Evolutionary conservation across 2,329 filamentous ascomycete genomes (phyloP), one percentile per base, ranked within the genome.

Genomic region (Drechslerella coelobrocha): DNA sequence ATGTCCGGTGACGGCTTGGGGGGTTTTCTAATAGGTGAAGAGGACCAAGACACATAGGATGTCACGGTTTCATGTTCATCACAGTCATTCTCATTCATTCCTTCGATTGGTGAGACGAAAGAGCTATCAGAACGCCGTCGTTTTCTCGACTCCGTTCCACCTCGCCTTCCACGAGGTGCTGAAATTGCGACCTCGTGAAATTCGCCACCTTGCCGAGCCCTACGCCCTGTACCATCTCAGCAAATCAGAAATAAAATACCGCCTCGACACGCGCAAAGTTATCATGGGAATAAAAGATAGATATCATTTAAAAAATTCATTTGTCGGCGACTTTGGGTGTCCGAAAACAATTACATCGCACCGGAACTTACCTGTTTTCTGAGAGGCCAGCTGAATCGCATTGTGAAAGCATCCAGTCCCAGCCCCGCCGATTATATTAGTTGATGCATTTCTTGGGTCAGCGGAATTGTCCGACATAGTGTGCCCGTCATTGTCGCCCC

Each of bases 21-120:
- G 54, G 31, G 27, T 19, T 50, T 41, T 60, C 53, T 24, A 37
- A 50, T 31, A 29, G 66, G 57, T 29, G 66, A 71, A 50, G 45
- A 60, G 27, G 66, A 55, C 66, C 66, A 63, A 8, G 59, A 55
- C 53, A 53, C 52, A 23, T 43, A 54, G 14, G 53, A 60, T 54
- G 59, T 54, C 41, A 63, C 59, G 39, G 66, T 55, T 31, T 50
- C 66, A 53, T 63, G 50, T 53, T 47, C 48, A 12, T 41, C 61
- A 53, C 53, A 45, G 41, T 59, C 65, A 29, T 50, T 45, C 47
- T 29, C 21, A 29, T 55, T 48, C 54, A 59, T 62, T 53, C 55
- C 47, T 60, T 62, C 62, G 29, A 71, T 71, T 71, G 59, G 66
- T 54, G 66, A 63, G 45, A 71, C 50, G 24, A 71, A 26, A 21